phyloP scores from a whole-genome alignment of 108 stramenopile species.

The Cyclotella sp. region DNA sequence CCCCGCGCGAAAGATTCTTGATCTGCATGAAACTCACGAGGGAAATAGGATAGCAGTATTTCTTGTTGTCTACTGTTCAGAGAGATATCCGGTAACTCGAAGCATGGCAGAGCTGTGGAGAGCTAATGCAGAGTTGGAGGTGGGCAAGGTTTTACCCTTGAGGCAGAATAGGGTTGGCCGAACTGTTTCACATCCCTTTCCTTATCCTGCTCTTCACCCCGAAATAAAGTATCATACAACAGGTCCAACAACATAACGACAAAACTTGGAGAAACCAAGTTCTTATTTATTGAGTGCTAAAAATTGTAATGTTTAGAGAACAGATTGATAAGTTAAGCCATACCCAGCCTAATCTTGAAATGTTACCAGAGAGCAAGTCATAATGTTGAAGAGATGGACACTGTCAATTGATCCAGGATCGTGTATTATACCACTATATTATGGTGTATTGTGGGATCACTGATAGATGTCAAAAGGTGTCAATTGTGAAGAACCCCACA shows the following conservation, averaged over 20 bases:
- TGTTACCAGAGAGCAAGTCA: no score
- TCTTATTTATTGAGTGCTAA: no score
- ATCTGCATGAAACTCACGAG: constrained; percentile 34
- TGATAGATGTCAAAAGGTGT: no score
- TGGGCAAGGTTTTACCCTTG: constrained; percentile 60
- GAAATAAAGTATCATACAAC: constrained; percentile 48
- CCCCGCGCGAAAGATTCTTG: constrained; percentile 54
- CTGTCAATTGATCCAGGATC: no score
- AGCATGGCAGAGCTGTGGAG: constrained; percentile 68
- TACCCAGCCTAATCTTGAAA: no score
- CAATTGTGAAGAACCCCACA: no score
- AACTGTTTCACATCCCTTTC: constrained; percentile 74
- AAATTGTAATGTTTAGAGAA: no score
- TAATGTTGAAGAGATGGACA: no score
- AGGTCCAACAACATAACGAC: background rate
- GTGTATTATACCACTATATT: no score
- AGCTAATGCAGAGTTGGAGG: constrained; percentile 51
- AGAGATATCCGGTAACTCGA: constrained; percentile 59
- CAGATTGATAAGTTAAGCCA: no score
- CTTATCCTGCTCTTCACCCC: constrained; percentile 54
- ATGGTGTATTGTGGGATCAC: no score
- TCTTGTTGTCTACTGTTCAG: constrained; percentile 77
- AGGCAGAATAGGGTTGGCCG: constrained; percentile 60
- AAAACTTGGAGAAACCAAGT: background rate
- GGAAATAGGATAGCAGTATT: constrained; percentile 60